Evolutionary conservation across 1,284 basidiomycete genomes (phyloP).

Genomic region (Ustilago cynodontis): DNA sequence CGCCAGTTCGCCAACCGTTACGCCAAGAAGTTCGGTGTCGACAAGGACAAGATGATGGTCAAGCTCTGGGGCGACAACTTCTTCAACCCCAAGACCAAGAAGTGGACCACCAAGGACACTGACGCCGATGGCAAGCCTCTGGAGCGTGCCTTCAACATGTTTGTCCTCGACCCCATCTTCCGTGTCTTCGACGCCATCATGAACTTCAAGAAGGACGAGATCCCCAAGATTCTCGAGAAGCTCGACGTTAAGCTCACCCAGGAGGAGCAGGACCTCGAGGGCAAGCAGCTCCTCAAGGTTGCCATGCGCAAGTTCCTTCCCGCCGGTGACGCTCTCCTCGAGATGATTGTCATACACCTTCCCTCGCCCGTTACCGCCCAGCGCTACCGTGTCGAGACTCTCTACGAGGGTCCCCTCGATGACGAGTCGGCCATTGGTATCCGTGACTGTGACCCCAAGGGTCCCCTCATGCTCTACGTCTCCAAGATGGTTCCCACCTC

Average conservation of each 20-base stretch:
- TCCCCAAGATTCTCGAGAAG: conserved; percentile 89
- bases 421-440: conserved; percentile 99
- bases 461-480: conserved; percentile 96
- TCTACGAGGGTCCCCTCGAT: conserved; percentile 99
- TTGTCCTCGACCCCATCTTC: conserved; percentile 99
- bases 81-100: conserved; percentile 97
- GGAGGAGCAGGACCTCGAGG: conserved; percentile 95
- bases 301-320: conserved; percentile 99
- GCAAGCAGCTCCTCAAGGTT: conserved; percentile 96
- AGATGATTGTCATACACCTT: conserved; percentile 99
- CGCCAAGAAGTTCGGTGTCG: conserved; percentile 98
- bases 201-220: conserved; percentile 99
- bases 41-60: conserved; percentile 97
- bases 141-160: conserved; percentile 76
- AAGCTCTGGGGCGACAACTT: conserved; percentile 99
- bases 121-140: conserved; percentile 88
- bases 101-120: conserved; percentile 88
- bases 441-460: conserved; percentile 97
- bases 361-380: conserved; percentile 96
- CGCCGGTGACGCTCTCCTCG: conserved; percentile 96
- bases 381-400: conserved; percentile 98
- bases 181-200: conserved; percentile 98
- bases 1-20: conserved; percentile 96
- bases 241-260: conserved; percentile 90
- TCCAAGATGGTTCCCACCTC: conserved; percentile 99